phyloP scores from a whole-genome alignment of 306 rosid species.

The Rosa rugosa region DNA sequence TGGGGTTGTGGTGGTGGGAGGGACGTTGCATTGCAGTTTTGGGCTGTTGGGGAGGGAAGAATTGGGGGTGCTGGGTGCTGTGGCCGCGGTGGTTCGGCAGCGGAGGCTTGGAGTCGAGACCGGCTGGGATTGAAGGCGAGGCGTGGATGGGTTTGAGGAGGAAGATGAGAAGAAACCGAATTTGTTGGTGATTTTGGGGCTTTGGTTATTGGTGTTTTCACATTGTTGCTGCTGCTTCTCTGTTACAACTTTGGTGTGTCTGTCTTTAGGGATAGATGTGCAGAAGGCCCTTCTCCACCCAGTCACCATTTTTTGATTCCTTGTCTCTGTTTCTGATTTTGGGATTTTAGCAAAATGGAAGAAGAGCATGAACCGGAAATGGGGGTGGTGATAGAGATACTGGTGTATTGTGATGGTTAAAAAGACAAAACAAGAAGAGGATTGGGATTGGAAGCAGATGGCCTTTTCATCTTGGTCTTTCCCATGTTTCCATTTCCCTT shows the following conservation, averaged over 20 bases:
- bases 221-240: constrained; percentile 40
- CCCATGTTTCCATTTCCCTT: constrained; percentile 47
- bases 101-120: constrained; percentile 59
- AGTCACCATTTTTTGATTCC: constrained; percentile 52
- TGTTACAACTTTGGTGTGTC: constrained; percentile 35
- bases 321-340: not conserved
- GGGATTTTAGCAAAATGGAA: not conserved
- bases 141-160: constrained; percentile 64
- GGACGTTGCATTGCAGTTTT: constrained; percentile 57
- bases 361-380: not conserved
- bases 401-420: not conserved
- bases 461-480: constrained; percentile 34
- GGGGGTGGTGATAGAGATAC: not conserved
- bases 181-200: constrained; percentile 64
- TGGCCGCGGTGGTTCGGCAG: constrained; percentile 60
- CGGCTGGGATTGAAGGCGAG: constrained; percentile 58
- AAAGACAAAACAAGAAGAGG: constrained; percentile 35
- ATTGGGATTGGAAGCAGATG: constrained; percentile 30
- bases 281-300: constrained; percentile 99
- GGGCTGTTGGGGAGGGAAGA: constrained; percentile 74
- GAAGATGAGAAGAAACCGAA: constrained; percentile 67
- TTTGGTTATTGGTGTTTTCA: constrained; percentile 34
- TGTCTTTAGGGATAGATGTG: constrained; percentile 72
- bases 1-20: constrained; percentile 23
- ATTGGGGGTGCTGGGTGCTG: constrained; percentile 32